Percentiles rank a stretch among this genome's conserved stretches.
Conservation (phyloP, 2,329 filamentous ascomycete genomes). For the Aureobasidium sp. region DNA sequence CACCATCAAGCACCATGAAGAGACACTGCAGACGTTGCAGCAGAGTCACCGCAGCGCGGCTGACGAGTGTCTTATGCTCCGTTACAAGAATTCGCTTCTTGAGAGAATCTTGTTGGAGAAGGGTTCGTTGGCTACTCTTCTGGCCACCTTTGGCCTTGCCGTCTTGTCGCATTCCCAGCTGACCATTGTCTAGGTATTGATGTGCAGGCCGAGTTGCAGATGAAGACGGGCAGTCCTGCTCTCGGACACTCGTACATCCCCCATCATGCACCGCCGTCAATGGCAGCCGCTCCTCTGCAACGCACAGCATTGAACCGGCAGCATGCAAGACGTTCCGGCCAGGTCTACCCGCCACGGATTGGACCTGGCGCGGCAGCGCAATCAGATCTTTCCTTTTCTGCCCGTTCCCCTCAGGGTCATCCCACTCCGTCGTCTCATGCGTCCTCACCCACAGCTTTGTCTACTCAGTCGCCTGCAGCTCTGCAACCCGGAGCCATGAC, state of each 20-base stretch:
- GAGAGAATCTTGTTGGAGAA: constrained; percentile 95
- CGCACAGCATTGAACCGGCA: constrained; percentile 76
- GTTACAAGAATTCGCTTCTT: constrained; percentile 95
- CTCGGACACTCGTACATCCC: constrained; percentile 59
- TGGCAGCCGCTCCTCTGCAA: constrained; percentile 62
- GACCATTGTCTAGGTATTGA: constrained; percentile 64
- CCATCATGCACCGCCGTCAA: constrained; percentile 40
- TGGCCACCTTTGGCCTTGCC: neutral
- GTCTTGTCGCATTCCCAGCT: neutral
- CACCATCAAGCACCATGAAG: constrained; percentile 94
- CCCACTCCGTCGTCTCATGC: constrained; percentile 76
- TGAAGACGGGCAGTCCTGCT: constrained; percentile 83
- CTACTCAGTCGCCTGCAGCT: constrained; percentile 55
- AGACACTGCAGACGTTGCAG: constrained; percentile 84
- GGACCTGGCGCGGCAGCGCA: constrained; percentile 10
- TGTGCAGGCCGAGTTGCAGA: constrained; percentile 88
- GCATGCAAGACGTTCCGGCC: constrained; percentile 31
- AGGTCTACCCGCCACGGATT: constrained; percentile 32
- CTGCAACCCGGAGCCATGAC: constrained; percentile 54
- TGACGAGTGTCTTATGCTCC: constrained; percentile 95
- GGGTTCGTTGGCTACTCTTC: constrained; percentile 46
- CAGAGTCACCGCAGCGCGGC: constrained; percentile 89
- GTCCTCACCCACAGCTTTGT: constrained; percentile 55
- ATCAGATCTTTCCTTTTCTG: constrained; percentile 28
- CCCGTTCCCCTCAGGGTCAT: constrained; percentile 65